A percentile compares a stretch with the other conserved stretches of the same genome.
Evolutionary conservation across 495 filamentous ascomycete genomes (phyloP).

Genomic region (Darksidea phi): DNA sequence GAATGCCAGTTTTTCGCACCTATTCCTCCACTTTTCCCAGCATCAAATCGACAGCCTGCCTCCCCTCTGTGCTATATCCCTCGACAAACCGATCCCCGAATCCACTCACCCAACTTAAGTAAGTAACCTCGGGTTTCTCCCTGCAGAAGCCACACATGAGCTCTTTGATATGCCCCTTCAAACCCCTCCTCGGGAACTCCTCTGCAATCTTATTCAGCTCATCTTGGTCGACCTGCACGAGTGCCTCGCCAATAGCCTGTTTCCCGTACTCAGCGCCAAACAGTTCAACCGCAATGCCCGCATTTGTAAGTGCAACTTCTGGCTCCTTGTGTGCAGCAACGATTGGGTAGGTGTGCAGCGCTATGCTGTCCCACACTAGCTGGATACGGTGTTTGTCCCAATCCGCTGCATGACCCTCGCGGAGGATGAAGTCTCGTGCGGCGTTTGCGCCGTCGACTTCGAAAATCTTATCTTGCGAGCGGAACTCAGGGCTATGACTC

Average conservation of each 20-base stretch:
- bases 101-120: slow-evolving; percentile 40
- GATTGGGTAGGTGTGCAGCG: slow-evolving; percentile 44
- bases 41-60: slow-evolving; percentile 11
- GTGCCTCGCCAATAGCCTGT: not conserved
- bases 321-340: slow-evolving; percentile 46
- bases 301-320: slow-evolving; percentile 41
- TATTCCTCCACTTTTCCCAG: slow-evolving; percentile 8
- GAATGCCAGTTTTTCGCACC: too few relatives aligned
- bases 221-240: slow-evolving; percentile 37
- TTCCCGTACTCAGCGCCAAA: slow-evolving; percentile 30
- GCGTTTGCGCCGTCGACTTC: slow-evolving; percentile 50
- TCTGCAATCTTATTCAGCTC: slow-evolving; percentile 39
- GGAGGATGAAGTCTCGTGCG: slow-evolving; percentile 41
- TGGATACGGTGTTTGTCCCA: slow-evolving; percentile 47
- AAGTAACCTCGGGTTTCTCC: slow-evolving; percentile 45
- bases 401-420: slow-evolving; percentile 31
- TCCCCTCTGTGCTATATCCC: slow-evolving; percentile 27
- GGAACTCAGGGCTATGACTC: slow-evolving; percentile 26
- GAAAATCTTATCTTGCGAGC: slow-evolving; percentile 44
- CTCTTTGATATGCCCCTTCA: slow-evolving; percentile 41
- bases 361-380: slow-evolving; percentile 48
- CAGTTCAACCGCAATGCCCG: slow-evolving; percentile 46
- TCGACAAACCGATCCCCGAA: slow-evolving; percentile 27
- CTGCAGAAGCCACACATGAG: slow-evolving; percentile 42
- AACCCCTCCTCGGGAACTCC: slow-evolving; percentile 40